phyloP scores from a whole-genome alignment of 169 alveolate genomes.

The Sarcocystis neurona region DNA sequence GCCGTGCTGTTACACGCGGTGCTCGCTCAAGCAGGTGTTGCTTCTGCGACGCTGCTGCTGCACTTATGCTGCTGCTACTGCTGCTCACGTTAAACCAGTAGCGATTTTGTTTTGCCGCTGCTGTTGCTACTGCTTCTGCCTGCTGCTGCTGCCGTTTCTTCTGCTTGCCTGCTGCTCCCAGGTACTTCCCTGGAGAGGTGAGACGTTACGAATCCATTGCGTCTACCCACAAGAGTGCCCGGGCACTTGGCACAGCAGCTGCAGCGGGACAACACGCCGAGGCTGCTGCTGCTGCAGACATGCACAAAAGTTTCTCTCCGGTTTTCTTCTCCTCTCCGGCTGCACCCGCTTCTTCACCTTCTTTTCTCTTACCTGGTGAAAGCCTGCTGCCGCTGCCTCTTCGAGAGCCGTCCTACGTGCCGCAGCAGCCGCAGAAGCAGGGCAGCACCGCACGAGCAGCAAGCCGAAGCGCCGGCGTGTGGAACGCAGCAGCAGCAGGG shows the following conservation, averaged over 20 bases:
- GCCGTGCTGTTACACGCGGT: too few relatives aligned
- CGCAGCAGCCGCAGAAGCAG: not conserved
- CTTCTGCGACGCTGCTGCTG: too few relatives aligned
- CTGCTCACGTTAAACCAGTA: too few relatives aligned
- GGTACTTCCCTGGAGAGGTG: not conserved
- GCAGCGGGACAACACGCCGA: too few relatives aligned
- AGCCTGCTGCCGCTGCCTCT: slow-evolving; percentile 3
- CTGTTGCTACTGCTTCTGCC: too few relatives aligned
- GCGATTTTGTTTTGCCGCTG: too few relatives aligned
- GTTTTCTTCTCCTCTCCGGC: not conserved
- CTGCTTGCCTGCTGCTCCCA: not conserved
- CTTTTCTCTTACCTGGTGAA: not conserved
- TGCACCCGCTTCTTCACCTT: not conserved
- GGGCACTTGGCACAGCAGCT: not conserved
- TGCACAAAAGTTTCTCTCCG: too few relatives aligned
- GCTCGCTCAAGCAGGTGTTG: too few relatives aligned
- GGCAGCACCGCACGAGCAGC: not conserved
- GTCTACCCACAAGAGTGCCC: not conserved
- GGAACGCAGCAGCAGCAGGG: too few relatives aligned
- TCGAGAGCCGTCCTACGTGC: not conserved
- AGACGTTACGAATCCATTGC: not conserved
- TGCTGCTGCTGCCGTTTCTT: too few relatives aligned
- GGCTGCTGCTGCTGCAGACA: not conserved
- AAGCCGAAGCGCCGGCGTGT: not conserved
- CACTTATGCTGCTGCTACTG: too few relatives aligned